Percentiles rank a stretch among this genome's conserved stretches.
Conservation (phyloP, 2,329 filamentous ascomycete species). For the Diaporthe vaccinii region DNA sequence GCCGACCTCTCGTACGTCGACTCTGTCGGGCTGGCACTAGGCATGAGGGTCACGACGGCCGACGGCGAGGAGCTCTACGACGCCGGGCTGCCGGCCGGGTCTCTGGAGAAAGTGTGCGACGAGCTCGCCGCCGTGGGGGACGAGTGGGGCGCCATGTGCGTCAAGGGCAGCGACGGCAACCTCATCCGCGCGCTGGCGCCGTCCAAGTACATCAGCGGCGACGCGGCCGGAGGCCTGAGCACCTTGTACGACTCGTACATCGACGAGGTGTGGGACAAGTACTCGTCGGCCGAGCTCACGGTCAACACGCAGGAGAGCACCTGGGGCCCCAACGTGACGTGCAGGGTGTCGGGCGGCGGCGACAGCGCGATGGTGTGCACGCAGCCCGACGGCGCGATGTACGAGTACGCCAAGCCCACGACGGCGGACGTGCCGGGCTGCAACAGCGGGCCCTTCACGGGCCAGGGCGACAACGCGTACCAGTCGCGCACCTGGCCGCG, state of each 20-base stretch:
- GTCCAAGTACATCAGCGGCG: slow-evolving; percentile 53
- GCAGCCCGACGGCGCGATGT: slow-evolving; percentile 54
- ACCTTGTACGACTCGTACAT: slow-evolving; percentile 61
- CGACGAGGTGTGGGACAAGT: slow-evolving; percentile 61
- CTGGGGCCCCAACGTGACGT: slow-evolving; percentile 44
- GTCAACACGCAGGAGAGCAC: slow-evolving; percentile 57
- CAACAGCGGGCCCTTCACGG: slow-evolving; percentile 61
- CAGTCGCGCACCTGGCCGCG: slow-evolving; percentile 58
- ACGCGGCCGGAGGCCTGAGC: slow-evolving; percentile 30
- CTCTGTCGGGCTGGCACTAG: slow-evolving; percentile 64
- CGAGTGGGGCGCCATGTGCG: slow-evolving; percentile 61
- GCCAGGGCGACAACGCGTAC: slow-evolving; percentile 56
- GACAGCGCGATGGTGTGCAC: slow-evolving; percentile 54
- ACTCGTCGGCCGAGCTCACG: slow-evolving; percentile 47
- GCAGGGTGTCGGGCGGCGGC: slow-evolving; percentile 57
- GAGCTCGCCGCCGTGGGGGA: slow-evolving; percentile 54
- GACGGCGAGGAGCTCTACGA: slow-evolving; percentile 18
- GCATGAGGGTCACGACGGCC: slow-evolving; percentile 57
- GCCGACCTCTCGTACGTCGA: slow-evolving; percentile 67
- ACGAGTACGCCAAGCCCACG: slow-evolving; percentile 57
- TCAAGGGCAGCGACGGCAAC: slow-evolving; percentile 52
- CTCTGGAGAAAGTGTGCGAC: slow-evolving; percentile 28
- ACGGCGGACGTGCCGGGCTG: slow-evolving; percentile 65
- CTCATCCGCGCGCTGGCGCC: slow-evolving; percentile 61
- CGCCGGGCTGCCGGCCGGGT: slow-evolving; percentile 25